Evolutionary conservation across 2,329 filamentous ascomycete species (phyloP).

Genomic region (Aspergillus sp.): DNA sequence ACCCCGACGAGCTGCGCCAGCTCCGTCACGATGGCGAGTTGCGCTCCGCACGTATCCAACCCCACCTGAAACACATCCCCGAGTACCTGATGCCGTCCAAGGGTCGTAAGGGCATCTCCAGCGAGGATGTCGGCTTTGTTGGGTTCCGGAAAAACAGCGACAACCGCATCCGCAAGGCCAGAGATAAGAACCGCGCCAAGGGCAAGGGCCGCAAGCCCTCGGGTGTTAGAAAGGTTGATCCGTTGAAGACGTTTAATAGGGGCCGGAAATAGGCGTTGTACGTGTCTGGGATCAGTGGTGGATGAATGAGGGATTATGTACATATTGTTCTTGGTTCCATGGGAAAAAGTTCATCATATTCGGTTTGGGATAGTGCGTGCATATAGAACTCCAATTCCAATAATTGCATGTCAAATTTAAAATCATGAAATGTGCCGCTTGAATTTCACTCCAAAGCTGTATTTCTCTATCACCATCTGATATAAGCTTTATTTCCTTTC

Average conservation of each 20-base stretch:
- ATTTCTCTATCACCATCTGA: too few species aligned
- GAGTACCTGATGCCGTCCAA: constrained; percentile 86
- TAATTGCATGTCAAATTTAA: not conserved
- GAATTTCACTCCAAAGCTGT: not conserved
- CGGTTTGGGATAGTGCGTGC: not conserved
- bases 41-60: constrained; percentile 77
- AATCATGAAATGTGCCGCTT: too few species aligned
- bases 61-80: constrained; percentile 90
- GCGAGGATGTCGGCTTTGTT: constrained; percentile 74
- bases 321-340: constrained; percentile 13
- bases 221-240: constrained; percentile 67
- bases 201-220: constrained; percentile 53
- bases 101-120: constrained; percentile 67
- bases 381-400: not conserved
- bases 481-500: too few species aligned
- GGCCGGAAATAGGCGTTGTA: constrained; percentile 31
- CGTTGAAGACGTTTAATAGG: constrained; percentile 84
- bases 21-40: constrained; percentile 88
- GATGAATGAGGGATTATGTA: constrained; percentile 1
- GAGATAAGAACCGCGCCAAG: constrained; percentile 46
- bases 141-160: constrained; percentile 57
- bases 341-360: constrained; percentile 3
- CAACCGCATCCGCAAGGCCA: constrained; percentile 55
- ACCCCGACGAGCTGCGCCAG: constrained; percentile 83
- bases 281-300: not conserved